Evolutionary conservation across 2,329 filamentous ascomycete genomes (phyloP).

Genomic region (Diaporthe helianthi): DNA sequence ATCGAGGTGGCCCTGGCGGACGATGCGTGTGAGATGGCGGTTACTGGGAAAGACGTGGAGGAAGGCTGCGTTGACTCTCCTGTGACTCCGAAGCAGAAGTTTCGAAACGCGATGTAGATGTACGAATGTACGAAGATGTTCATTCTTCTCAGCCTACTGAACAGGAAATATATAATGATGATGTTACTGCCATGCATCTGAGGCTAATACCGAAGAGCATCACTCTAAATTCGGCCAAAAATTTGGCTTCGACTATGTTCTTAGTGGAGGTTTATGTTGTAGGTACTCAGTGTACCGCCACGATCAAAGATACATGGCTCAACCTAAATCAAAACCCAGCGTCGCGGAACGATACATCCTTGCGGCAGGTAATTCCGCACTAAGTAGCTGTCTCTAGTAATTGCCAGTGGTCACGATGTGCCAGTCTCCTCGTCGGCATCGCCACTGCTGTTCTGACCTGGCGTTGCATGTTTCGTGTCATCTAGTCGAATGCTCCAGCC

Average conservation of each 20-base stretch:
- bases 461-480: not conserved
- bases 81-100: not conserved
- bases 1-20: not conserved
- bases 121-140: not conserved
- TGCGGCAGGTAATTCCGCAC: too few species aligned
- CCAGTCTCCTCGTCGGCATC: not conserved
- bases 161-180: not conserved
- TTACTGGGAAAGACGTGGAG: not conserved
- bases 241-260: too few species aligned
- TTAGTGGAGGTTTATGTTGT: too few species aligned
- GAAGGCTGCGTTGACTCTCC: not conserved
- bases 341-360: not conserved
- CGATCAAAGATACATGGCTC: too few species aligned
- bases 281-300: too few species aligned
- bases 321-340: too few species aligned
- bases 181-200: not conserved
- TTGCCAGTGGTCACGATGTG: not conserved
- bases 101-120: slow-evolving; percentile 18
- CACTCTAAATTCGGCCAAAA: not conserved
- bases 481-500: slow-evolving; percentile 46
- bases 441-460: not conserved
- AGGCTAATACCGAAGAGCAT: not conserved
- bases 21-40: not conserved
- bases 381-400: not conserved
- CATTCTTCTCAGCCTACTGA: too few species aligned